These are phyloP conservation scores for Aeminium ludgeri DNA, from an alignment of 495 filamentous ascomycete species.

Conservation along the genomic window DNA sequence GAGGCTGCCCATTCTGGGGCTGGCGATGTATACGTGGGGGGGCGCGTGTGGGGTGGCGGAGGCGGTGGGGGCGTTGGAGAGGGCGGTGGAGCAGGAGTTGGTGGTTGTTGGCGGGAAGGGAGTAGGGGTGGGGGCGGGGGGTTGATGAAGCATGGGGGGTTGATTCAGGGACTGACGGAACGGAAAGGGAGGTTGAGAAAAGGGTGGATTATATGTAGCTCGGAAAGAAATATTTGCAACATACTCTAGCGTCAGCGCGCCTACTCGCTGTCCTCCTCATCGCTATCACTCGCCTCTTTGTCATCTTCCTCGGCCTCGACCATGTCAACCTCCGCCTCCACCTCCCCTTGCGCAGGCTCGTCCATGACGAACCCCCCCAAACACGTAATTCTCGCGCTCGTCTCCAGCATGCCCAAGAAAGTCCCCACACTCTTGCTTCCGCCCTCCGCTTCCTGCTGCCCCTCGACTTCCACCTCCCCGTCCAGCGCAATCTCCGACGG, in stretches of 20 bases:
- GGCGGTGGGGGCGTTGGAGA: slow-evolving; percentile 17
- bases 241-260: too few relatives aligned
- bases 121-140: too few relatives aligned
- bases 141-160: too few relatives aligned
- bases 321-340: slow-evolving; percentile 31
- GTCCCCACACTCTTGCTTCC: slow-evolving; percentile 59
- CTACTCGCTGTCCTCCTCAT: slow-evolving; percentile 1
- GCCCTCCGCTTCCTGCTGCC: too few relatives aligned
- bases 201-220: too few relatives aligned
- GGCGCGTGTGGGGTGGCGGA: slow-evolving; percentile 17
- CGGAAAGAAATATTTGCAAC: too few relatives aligned
- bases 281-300: slow-evolving; percentile 10
- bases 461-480: slow-evolving; percentile 6
- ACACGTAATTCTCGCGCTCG: slow-evolving; percentile 79
- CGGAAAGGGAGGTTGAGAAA: too few relatives aligned
- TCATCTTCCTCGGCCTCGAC: slow-evolving; percentile 23
- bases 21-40: slow-evolving; percentile 22
- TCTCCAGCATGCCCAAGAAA: slow-evolving; percentile 64
- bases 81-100: slow-evolving; percentile 17
- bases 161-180: too few relatives aligned
- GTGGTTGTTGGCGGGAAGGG: slow-evolving; percentile 42
- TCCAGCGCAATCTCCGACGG: slow-evolving; percentile 20
- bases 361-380: slow-evolving; percentile 73
- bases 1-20: slow-evolving; percentile 22
- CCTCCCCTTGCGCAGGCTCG: slow-evolving; percentile 32